phyloP scores from a whole-genome alignment of 306 rosid genomes.

The Prunus armeniaca region DNA sequence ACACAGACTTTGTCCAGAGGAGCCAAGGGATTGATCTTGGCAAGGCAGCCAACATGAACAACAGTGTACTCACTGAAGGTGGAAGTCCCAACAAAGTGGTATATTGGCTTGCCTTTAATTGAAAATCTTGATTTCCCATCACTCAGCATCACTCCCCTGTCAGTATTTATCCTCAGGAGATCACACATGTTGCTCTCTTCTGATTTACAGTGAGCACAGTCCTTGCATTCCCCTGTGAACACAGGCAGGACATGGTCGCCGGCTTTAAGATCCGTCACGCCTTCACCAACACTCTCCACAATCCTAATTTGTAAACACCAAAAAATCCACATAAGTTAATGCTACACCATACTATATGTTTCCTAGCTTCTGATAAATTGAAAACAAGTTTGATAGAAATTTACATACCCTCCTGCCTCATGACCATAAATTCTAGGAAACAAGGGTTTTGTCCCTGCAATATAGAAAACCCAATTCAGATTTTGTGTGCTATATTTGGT shows the following conservation, averaged over 20 bases:
- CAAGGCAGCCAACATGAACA: conserved; percentile 45
- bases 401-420: conserved; percentile 63
- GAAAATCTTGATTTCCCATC: conserved; percentile 58
- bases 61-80: conserved; percentile 70
- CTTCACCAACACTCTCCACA: conserved; percentile 65
- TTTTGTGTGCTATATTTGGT: background rate
- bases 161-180: background rate
- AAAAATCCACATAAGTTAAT: background rate
- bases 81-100: conserved; percentile 46
- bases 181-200: conserved; percentile 47
- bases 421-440: conserved; percentile 43
- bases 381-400: background rate
- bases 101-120: conserved; percentile 40
- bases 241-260: conserved; percentile 62
- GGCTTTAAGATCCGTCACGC: conserved; percentile 50
- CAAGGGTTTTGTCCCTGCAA: conserved; percentile 7
- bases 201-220: conserved; percentile 57
- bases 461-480: background rate
- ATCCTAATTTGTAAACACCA: conserved; percentile 14
- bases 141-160: conserved; percentile 32
- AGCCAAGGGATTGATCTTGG: conserved; percentile 39
- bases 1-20: conserved; percentile 58
- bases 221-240: conserved; percentile 45
- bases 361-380: too few species aligned
- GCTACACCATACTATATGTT: too few species aligned